A percentile compares a stretch with the other conserved stretches of the same genome.
Conservation (phyloP, 2,329 filamentous ascomycete species). For the Cordyceps farinosa region DNA sequence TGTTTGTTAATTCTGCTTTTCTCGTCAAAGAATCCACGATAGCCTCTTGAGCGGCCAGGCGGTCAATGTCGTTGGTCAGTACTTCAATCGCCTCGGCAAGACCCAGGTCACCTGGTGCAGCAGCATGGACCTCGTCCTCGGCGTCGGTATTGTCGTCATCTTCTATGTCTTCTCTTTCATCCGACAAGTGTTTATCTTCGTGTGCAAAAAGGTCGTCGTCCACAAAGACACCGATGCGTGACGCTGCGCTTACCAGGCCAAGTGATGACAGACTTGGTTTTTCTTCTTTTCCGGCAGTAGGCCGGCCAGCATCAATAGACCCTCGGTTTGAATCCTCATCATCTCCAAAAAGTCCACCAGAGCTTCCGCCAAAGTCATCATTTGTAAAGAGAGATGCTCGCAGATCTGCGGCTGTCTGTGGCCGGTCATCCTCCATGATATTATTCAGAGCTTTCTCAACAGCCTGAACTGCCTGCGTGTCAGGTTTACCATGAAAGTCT, state of each 20-base stretch:
- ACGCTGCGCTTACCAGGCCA: constrained; percentile 82
- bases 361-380: constrained; percentile 42
- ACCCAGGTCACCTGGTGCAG: constrained; percentile 89
- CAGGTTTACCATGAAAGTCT: constrained; percentile 52
- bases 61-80: constrained; percentile 87
- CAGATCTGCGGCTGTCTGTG: constrained; percentile 60
- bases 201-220: constrained; percentile 93
- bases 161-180: constrained; percentile 74
- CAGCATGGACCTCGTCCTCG: constrained; percentile 85
- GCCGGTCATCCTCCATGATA: constrained; percentile 78
- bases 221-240: constrained; percentile 86
- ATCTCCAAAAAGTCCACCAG: constrained; percentile 46
- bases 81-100: constrained; percentile 87
- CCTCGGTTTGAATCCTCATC: constrained; percentile 60
- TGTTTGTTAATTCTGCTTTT: constrained; percentile 96
- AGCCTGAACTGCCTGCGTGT: constrained; percentile 80
- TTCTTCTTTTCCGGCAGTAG: constrained; percentile 40
- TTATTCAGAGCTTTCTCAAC: constrained; percentile 90
- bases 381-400: constrained; percentile 61
- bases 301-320: constrained; percentile 54
- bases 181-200: constrained; percentile 78
- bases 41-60: constrained; percentile 79
- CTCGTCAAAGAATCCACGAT: constrained; percentile 87
- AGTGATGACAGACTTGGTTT: constrained; percentile 89
- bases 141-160: constrained; percentile 54